Evolutionary conservation across 192 early-diverging fungal species (phyloP).

Genomic region (Dissophora globulifera): DNA sequence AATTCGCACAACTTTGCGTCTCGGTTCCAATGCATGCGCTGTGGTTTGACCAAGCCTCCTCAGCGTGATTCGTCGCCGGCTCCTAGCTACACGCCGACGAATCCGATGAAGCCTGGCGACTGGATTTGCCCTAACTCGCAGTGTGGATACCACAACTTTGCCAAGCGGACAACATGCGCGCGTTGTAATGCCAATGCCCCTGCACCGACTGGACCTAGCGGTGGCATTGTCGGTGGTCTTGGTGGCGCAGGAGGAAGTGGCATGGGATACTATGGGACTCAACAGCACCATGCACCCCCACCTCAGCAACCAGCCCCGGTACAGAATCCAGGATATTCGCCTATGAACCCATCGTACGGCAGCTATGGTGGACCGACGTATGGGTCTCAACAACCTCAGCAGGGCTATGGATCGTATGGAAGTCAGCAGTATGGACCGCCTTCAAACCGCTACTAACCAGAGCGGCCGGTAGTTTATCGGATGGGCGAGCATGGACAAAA

Average conservation of each 20-base stretch:
- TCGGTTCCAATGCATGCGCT: conserved; percentile 70
- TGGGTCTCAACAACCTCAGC: conserved; percentile 49
- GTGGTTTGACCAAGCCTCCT: conserved; percentile 62
- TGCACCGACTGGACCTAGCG: conserved; percentile 14
- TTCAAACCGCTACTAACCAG: conserved; percentile 41
- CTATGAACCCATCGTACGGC: conserved; percentile 46
- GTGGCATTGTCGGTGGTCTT: background rate
- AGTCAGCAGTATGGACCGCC: conserved; percentile 51
- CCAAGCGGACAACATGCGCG: conserved; percentile 57
- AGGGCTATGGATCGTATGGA: conserved; percentile 53
- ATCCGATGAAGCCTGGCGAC: conserved; percentile 57
- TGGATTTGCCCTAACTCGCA: conserved; percentile 59
- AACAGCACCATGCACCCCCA: conserved; percentile 28
- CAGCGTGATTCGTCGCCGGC: conserved; percentile 30
- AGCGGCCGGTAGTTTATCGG: background rate
- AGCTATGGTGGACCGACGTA: conserved; percentile 41
- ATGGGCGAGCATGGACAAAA: background rate
- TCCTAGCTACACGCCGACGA: conserved; percentile 13
- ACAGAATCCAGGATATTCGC: conserved; percentile 37
- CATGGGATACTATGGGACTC: conserved; percentile 45
- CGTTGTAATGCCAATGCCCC: conserved; percentile 49
- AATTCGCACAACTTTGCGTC: conserved; percentile 76
- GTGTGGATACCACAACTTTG: conserved; percentile 65
- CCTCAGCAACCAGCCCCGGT: conserved; percentile 22
- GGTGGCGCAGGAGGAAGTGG: conserved; percentile 28